phyloP scores from a whole-genome alignment of 805 yeast species.

The Clavispora asparagi region DNA sequence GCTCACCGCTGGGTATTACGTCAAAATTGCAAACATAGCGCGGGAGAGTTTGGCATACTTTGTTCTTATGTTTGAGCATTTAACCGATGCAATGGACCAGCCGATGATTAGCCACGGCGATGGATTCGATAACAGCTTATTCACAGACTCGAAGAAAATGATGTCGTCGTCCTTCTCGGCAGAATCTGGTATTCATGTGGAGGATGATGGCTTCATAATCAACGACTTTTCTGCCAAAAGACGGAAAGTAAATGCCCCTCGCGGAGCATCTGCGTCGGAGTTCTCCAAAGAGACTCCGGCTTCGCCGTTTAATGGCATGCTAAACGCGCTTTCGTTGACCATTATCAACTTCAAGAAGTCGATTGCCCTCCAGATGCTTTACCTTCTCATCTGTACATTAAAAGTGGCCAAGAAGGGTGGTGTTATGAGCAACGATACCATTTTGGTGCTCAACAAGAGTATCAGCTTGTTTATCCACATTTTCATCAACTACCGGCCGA shows the following conservation, averaged over 20 bases:
- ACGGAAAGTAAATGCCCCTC: conserved; percentile 12
- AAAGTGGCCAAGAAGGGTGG: conserved; percentile 28
- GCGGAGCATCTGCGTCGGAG: conserved; percentile 1
- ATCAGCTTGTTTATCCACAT: conserved; percentile 31
- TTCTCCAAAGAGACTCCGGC: conserved; percentile 21
- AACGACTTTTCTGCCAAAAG: conserved; percentile 40
- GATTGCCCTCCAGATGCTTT: conserved; percentile 38
- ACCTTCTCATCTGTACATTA: conserved; percentile 35
- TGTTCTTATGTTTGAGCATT: conserved; percentile 32
- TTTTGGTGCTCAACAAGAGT: conserved; percentile 11
- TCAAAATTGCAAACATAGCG: conserved; percentile 32
- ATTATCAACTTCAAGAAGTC: conserved; percentile 40
- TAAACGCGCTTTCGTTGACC: conserved; percentile 40
- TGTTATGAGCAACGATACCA: conserved; percentile 12
- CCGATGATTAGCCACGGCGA: conserved; percentile 1
- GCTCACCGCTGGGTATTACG: conserved; percentile 28
- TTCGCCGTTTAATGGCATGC: conserved; percentile 37
- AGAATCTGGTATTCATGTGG: conserved; percentile 32
- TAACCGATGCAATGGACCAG: conserved; percentile 14
- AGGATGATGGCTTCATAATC: conserved; percentile 42
- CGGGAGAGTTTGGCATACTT: conserved; percentile 36
- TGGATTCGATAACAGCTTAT: conserved; percentile 3
- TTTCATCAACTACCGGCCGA: conserved; percentile 35
- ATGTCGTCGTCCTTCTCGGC: neutral
- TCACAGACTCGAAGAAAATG: conserved; percentile 1